Percentiles rank a stretch among this genome's conserved stretches.
phyloP scores from a whole-genome alignment of 2,329 filamentous ascomycete genomes.

The Dichotomopilus funicola region DNA sequence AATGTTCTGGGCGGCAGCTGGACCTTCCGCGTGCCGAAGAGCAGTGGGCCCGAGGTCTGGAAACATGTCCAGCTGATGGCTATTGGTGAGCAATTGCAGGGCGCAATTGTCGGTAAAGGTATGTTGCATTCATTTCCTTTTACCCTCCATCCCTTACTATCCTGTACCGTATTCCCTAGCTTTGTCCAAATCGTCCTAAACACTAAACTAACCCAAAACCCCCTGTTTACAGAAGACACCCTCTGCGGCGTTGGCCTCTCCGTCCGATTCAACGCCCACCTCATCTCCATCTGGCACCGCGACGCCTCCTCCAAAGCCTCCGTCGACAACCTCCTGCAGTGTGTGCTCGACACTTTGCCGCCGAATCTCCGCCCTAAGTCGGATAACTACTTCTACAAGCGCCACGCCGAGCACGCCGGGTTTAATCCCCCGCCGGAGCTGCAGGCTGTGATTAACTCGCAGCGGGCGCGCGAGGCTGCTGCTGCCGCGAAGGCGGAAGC shows the following conservation, averaged over 20 bases:
- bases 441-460: constrained; percentile 51
- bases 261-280: constrained; percentile 80
- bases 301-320: constrained; percentile 75
- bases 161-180: not conserved
- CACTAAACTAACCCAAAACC: not conserved
- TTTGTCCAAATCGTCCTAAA: too few relatives aligned
- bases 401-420: constrained; percentile 79
- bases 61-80: constrained; percentile 74
- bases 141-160: not conserved
- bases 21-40: constrained; percentile 86
- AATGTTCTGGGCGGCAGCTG: constrained; percentile 82
- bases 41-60: constrained; percentile 67
- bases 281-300: constrained; percentile 91
- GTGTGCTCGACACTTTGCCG: constrained; percentile 67
- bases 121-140: constrained; percentile 24
- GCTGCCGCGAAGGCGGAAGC: constrained; percentile 18
- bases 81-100: constrained; percentile 74
- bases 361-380: constrained; percentile 65
- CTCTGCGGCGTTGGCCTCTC: constrained; percentile 85
- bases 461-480: constrained; percentile 41
- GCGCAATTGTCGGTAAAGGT: constrained; percentile 61
- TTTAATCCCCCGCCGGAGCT: constrained; percentile 62
- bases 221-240: constrained; percentile 57
- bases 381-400: constrained; percentile 77
- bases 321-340: constrained; percentile 65